phyloP scores from a whole-genome alignment of 2,329 filamentous ascomycete species.

The Albophoma yamanashiensis region DNA sequence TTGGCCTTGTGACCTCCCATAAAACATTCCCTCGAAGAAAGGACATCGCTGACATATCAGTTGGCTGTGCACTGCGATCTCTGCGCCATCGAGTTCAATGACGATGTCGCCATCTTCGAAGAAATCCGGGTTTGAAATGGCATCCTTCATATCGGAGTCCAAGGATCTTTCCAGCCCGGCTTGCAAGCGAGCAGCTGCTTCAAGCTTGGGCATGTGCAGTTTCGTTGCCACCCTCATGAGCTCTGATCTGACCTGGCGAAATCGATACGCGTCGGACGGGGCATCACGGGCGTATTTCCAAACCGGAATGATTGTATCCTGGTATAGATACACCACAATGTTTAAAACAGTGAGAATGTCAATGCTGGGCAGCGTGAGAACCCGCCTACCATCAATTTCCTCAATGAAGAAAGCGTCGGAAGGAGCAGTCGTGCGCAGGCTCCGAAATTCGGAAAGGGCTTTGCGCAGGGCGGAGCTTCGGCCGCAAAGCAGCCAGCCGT shows the following conservation, averaged over 20 bases:
- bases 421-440: constrained; percentile 6
- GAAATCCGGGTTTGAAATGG: constrained; percentile 57
- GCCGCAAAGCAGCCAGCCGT: constrained; percentile 69
- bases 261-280: constrained; percentile 56
- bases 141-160: constrained; percentile 57
- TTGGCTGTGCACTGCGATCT: constrained; percentile 63
- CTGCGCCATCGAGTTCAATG: constrained; percentile 67
- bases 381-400: constrained; percentile 33
- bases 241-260: constrained; percentile 70
- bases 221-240: constrained; percentile 75
- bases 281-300: constrained; percentile 71
- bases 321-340: constrained; percentile 69
- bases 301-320: constrained; percentile 68
- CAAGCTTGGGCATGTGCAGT: constrained; percentile 60
- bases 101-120: constrained; percentile 73
- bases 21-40: constrained; percentile 85
- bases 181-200: constrained; percentile 70
- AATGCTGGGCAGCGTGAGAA: constrained; percentile 55
- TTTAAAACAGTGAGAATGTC: constrained; percentile 76
- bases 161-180: constrained; percentile 52
- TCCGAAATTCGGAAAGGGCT: constrained; percentile 47
- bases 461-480: constrained; percentile 60
- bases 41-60: constrained; percentile 76
- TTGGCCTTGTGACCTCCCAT: constrained; percentile 72
- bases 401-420: constrained; percentile 20